phyloP scores from a whole-genome alignment of 176 grass and related monocot genomes.

The Thinopyrum elongatum region DNA sequence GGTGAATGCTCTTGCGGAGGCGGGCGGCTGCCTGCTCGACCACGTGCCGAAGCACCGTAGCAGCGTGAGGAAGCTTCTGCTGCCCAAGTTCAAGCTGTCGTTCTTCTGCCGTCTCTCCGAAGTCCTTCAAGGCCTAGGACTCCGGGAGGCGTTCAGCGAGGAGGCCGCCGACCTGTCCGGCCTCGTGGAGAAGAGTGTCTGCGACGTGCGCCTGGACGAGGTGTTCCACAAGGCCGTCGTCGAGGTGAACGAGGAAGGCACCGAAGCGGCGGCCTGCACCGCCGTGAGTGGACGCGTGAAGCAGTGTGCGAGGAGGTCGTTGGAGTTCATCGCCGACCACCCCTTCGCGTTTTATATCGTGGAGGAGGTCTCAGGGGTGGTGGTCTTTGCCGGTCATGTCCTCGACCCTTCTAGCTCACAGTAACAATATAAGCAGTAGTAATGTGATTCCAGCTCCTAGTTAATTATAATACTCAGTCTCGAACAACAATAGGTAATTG shows the following conservation, averaged over 20 bases:
- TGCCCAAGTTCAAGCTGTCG: slow-evolving; percentile 1
- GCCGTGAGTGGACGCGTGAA: neutral
- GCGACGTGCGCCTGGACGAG: too few relatives aligned
- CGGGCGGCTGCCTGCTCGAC: neutral
- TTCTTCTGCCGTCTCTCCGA: neutral
- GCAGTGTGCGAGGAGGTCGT: neutral
- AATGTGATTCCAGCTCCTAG: too few relatives aligned
- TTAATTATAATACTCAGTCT: too few relatives aligned
- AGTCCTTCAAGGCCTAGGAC: neutral
- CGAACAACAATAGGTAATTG: too few relatives aligned
- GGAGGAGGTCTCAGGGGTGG: neutral
- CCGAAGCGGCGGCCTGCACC: too few relatives aligned
- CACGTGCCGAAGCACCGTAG: neutral
- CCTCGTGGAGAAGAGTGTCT: too few relatives aligned
- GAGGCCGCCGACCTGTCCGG: neutral
- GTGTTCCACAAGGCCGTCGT: too few relatives aligned
- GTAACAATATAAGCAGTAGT: neutral
- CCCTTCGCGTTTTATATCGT: neutral
- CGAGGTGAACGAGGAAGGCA: too few relatives aligned
- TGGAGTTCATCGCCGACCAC: too few relatives aligned
- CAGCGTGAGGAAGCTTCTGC: neutral
- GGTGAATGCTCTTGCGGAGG: too few relatives aligned
- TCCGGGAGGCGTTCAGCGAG: neutral
- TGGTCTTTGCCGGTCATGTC: too few relatives aligned
- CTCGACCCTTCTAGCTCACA: neutral